These are phyloP conservation scores for Backusella morwellensis DNA, from an alignment of 192 early-diverging fungal species.

Conservation along the genomic window DNA sequence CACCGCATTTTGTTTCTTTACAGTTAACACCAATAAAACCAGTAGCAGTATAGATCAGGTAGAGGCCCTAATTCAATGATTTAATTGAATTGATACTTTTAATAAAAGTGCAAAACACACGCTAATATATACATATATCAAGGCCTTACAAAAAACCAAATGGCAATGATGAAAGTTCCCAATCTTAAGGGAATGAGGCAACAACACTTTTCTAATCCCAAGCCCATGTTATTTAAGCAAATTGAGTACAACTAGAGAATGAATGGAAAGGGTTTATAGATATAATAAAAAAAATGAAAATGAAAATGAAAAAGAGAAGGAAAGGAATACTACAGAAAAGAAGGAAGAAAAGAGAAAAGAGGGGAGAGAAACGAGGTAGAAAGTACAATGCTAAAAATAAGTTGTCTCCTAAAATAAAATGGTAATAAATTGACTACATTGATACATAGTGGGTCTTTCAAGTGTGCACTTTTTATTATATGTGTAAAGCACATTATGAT, in stretches of 20 bases:
- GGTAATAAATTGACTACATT: background rate
- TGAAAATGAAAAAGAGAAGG: constrained; percentile 1
- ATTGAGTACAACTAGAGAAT: background rate
- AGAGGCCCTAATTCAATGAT: constrained; percentile 13
- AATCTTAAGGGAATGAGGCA: constrained; percentile 37
- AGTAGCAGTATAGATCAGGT: constrained; percentile 13
- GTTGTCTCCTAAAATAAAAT: background rate
- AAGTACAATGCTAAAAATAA: background rate
- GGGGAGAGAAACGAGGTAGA: constrained; percentile 8
- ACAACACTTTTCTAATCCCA: constrained; percentile 38
- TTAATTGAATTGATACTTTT: background rate
- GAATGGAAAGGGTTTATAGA: background rate
- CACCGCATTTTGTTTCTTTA: background rate
- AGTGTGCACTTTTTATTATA: background rate
- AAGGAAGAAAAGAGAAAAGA: background rate
- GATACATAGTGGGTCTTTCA: too few species aligned
- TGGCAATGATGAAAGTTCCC: constrained; percentile 37
- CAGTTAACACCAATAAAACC: constrained; percentile 21
- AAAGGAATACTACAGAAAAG: constrained; percentile 8
- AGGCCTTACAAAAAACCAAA: constrained; percentile 34
- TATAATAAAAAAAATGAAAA: background rate
- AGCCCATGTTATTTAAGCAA: constrained; percentile 9
- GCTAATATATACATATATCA: background rate
- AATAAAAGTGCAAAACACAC: background rate
- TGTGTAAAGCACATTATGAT: background rate